Conservation (phyloP, 495 filamentous ascomycete genomes). For the Cenococcum geophilum region DNA sequence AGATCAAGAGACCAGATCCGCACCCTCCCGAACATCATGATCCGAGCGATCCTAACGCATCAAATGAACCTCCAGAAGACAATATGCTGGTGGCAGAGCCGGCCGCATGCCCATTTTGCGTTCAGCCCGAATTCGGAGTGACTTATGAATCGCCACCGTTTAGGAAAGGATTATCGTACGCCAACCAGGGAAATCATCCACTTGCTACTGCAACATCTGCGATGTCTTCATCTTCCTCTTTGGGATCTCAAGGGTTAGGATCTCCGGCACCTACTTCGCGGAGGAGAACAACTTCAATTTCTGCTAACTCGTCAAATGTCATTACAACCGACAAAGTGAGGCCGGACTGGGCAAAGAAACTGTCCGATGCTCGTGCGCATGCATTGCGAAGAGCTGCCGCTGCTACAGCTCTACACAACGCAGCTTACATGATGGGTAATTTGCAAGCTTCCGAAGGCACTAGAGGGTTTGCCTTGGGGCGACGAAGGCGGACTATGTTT, state of each 20-base stretch:
- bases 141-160: constrained; percentile 87
- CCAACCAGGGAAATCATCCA: constrained; percentile 44
- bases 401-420: constrained; percentile 89
- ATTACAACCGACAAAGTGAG: constrained; percentile 88
- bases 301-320: constrained; percentile 70
- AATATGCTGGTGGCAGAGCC: constrained; percentile 79
- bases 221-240: constrained; percentile 63
- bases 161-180: constrained; percentile 73
- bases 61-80: constrained; percentile 41
- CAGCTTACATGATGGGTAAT: constrained; percentile 83
- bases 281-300: constrained; percentile 73
- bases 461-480: constrained; percentile 42
- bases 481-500: constrained; percentile 38
- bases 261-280: constrained; percentile 43
- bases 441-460: constrained; percentile 42
- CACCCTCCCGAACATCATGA: constrained; percentile 86
- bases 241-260: constrained; percentile 45
- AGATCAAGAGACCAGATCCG: constrained; percentile 94
- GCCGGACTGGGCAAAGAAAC: constrained; percentile 89
- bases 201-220: constrained; percentile 56
- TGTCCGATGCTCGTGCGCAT: constrained; percentile 77
- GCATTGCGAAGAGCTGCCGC: constrained; percentile 82
- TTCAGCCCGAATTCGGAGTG: constrained; percentile 88
- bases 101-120: constrained; percentile 92
- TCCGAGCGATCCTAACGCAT: constrained; percentile 44